Conservation (phyloP, 495 filamentous ascomycete genomes). For the Xylona heveae region DNA sequence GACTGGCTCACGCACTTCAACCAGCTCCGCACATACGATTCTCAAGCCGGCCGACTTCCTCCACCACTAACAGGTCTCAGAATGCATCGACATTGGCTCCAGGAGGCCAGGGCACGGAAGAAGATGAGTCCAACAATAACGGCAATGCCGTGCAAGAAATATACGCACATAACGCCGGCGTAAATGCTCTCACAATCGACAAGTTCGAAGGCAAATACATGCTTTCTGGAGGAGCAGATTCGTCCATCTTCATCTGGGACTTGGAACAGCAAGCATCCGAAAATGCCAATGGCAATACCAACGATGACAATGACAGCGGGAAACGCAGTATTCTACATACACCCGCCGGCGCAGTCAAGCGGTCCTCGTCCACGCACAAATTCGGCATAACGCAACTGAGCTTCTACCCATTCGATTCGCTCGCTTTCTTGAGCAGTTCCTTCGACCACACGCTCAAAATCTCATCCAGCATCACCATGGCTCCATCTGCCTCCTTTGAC, state of each 20-base stretch:
- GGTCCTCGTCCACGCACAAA: conserved; percentile 29
- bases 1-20: conserved; percentile 36
- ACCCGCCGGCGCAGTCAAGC: background rate
- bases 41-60: conserved; percentile 23
- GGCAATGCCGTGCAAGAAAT: conserved; percentile 12
- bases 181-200: conserved; percentile 55
- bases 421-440: conserved; percentile 60
- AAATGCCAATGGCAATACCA: conserved; percentile 1
- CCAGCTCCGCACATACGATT: conserved; percentile 43
- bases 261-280: conserved; percentile 38
- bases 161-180: conserved; percentile 52
- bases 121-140: conserved; percentile 1
- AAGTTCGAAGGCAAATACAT: conserved; percentile 57
- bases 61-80: conserved; percentile 6
- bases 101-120: conserved; percentile 7
- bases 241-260: conserved; percentile 65
- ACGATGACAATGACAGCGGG: background rate
- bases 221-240: conserved; percentile 64
- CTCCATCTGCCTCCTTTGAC: conserved; percentile 23
- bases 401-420: conserved; percentile 73
- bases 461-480: conserved; percentile 42
- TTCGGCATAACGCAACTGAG: conserved; percentile 67
- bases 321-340: background rate
- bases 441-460: conserved; percentile 71
- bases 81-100: conserved; percentile 5